Conservation (phyloP, 306 rosid genomes). For the Delonix regia region DNA sequence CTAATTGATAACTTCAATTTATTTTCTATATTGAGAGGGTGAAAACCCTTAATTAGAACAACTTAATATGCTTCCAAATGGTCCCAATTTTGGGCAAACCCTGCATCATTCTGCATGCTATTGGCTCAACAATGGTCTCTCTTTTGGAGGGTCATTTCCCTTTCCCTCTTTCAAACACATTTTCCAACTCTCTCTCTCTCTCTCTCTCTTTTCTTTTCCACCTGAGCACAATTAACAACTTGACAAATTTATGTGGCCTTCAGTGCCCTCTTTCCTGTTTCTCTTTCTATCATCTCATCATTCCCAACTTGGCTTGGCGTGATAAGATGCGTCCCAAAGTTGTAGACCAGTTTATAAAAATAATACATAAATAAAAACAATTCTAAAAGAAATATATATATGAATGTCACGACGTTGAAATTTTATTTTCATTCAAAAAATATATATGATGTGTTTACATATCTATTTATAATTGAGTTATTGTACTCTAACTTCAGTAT, state of each 20-base stretch:
- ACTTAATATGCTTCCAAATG: constrained; percentile 39
- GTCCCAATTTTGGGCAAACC: constrained; percentile 49
- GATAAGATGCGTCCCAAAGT: constrained; percentile 56
- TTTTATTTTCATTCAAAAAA: no score
- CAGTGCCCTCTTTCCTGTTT: constrained; percentile 6
- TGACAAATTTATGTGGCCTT: constrained; percentile 35
- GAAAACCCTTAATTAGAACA: constrained; percentile 38
- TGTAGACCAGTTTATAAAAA: neutral
- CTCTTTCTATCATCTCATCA: constrained; percentile 40
- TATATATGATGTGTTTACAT: neutral
- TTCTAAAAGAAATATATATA: neutral
- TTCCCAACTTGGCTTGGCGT: constrained; percentile 61
- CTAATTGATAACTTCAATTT: no score
- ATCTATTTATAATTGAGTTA: neutral
- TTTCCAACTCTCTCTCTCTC: constrained; percentile 13
- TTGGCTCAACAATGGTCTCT: constrained; percentile 47
- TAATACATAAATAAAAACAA: neutral
- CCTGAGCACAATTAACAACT: constrained; percentile 8
- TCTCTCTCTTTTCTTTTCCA: constrained; percentile 24
- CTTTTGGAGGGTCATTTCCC: constrained; percentile 50
- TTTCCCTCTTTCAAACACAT: constrained; percentile 38
- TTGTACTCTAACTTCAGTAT: neutral
- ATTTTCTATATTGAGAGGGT: no score
- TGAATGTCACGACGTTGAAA: neutral
- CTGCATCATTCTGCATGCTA: constrained; percentile 56